Conservation (phyloP, 2,329 filamentous ascomycete species). For the Cercospora sp. region DNA sequence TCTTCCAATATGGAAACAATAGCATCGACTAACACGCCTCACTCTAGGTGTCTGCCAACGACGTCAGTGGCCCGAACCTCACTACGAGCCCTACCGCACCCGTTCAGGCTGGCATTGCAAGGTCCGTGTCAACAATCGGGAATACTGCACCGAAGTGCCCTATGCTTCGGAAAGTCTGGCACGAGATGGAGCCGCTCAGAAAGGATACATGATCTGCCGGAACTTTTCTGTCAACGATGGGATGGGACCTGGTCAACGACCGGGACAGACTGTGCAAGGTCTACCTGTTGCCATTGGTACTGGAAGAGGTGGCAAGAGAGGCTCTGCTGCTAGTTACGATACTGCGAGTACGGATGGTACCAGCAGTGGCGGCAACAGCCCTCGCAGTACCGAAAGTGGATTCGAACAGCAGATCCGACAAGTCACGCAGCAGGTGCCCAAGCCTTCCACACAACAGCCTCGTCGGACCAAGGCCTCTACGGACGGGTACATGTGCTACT, state of each 20-base stretch:
- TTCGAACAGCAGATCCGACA: conserved; percentile 40
- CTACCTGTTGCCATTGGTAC: conserved; percentile 65
- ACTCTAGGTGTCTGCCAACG: conserved; percentile 82
- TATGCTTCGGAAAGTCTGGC: conserved; percentile 81
- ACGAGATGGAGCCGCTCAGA: conserved; percentile 90
- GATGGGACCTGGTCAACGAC: conserved; percentile 66
- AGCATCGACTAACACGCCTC: conserved; percentile 11
- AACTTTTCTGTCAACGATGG: conserved; percentile 97
- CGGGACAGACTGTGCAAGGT: conserved; percentile 60
- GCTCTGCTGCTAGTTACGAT: conserved; percentile 45
- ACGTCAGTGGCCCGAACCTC: conserved; percentile 88
- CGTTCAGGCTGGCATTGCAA: conserved; percentile 80
- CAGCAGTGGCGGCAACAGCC: conserved; percentile 57
- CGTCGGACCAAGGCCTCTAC: conserved; percentile 1
- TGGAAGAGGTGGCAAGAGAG: conserved; percentile 53
- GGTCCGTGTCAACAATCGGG: conserved; percentile 91
- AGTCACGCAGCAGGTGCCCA: conserved; percentile 28
- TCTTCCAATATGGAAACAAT: conserved; percentile 21
- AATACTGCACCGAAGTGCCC: conserved; percentile 87
- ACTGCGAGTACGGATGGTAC: conserved; percentile 47
- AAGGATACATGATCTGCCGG: conserved; percentile 94
- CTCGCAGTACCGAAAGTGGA: conserved; percentile 49
- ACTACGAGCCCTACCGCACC: conserved; percentile 79
- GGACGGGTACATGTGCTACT: conserved; percentile 35
- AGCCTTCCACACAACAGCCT: conserved; percentile 9